Base-by-base conservation (phyloP, 306 rosid genomes). In the Vachellia collinsii region DNA sequence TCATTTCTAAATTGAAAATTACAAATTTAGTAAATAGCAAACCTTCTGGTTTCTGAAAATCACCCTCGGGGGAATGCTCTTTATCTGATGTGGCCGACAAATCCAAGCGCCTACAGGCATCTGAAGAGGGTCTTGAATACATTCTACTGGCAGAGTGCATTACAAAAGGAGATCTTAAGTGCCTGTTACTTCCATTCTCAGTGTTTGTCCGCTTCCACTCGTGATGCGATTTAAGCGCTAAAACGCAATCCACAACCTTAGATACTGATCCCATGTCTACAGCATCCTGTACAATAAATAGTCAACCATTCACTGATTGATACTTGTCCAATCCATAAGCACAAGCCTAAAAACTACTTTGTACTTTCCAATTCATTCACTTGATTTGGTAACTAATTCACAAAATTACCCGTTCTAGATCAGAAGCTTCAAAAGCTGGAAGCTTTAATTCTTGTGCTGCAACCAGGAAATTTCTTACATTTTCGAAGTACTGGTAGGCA, bases 401-500 rank as follows among this genome's bases (percentile, higher is more conserved):
- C 37, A 77, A 11, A 54, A 38, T 80, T 87, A 95, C 99, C 93
- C 92, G 88, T 83, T 93, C 99, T 13, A 95, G 90, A 85, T 91
- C 98, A 82, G 95, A 95, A 77, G 98, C 97, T 81, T 95, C 97
- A 82, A 95, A 95, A 69, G 97, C 91, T 50, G 97, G 94, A 41
- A 95, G 81, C 89, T 89, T 91, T 73, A 95, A 85, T 77, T 91
- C 89, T 75, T 86, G 89, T 0, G 85, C 89, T 12, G 96, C 97
- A 38, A 85, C 91, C 58, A 95, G 84, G 87, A 95, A 95, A 72
- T 95, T 95, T 17, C 99, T 87, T 13, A 94, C 93, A 81, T 95
- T 95, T 84, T 93, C 99, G 61, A 95, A 95, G 83, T 95, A 93
- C 84, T 95, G 99, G 84, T 90, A 95, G 25, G 99, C 98, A 19